Base-by-base conservation (phyloP, 805 yeast genomes). In the Myxozyma vanderwaltii region DNA sequence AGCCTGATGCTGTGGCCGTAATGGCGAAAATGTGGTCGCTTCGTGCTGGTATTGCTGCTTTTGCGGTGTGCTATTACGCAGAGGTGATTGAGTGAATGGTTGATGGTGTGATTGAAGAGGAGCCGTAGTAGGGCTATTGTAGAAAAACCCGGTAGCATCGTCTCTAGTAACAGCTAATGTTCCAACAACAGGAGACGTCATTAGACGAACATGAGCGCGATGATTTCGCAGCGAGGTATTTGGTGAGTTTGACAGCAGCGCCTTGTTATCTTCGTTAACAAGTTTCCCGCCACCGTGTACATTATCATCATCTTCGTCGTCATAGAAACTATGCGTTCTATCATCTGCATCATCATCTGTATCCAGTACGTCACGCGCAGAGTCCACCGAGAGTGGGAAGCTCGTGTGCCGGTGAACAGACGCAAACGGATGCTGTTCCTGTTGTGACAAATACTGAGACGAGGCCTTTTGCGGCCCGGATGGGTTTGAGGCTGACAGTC, bases 211-310 rank as follows among this genome's bases (percentile, higher is more conserved):
- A 39, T 56, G 56, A 23, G 67, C 69, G 15, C 72, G 67, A 54
- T 69, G 71, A 33, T 67, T 59, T n/a, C 66, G 58, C 47, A 69
- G 60, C 27, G 70, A 66, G 15, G 69, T 63, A 45, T 52, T 63
- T 36, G 70, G 71, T 13, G 70, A 69, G 17, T 51, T 24, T 15
- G 64, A 58, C 15, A 52, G 38, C 39, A 24, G 24, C 17, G 50
- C 12, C 35, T 17, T 36, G 29, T 36, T 21, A 10, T 21, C 51
- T 46, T n/a, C 45, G 29, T 19, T 39, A 12, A 21, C 29, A 2
- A 26, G 8, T 13, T 27, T 44, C 38, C 26, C 33, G 26, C 23
- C 41, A 35, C 6, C 56, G 8, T 15, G 55, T 23, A 29, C 26
- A n/a, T 24, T 49, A 36, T 47, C 51, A 39, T 36, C 51, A 15